Base-by-base conservation (phyloP, 2,329 filamentous ascomycete species). In the Xylaria digitata region DNA sequence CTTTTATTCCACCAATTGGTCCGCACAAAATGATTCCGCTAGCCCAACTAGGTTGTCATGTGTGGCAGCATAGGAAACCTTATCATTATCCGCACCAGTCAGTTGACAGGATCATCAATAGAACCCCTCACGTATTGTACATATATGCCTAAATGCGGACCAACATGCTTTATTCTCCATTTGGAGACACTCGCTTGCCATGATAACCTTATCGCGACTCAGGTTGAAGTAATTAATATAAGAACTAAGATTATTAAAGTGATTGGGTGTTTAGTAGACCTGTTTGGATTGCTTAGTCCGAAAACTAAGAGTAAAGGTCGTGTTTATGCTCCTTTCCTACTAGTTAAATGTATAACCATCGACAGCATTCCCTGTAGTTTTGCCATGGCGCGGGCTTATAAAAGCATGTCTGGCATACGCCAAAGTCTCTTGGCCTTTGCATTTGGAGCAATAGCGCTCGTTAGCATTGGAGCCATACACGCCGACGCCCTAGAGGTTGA, bases 1-100 rank as follows among this genome's bases (percentile, higher is more conserved):
- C 11, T 30, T 45, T 60, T 62, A 61, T 69, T 56, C 67, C 70
- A 72, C 70, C 71, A 73, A 69, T 71, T 62, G 62, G 52, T 50
- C 63, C 56, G 61, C 64, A 69, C 53, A 65, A 61, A 32, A 34
- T 30, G 30, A 62, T 60, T 65, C 37, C 57, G 8, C 43, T 26
- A 57, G 61, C 61, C 46, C 65, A 54, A 62, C 46, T 13, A 26
- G 55, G 49, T 21, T 45, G 61, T 34, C 40, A 13, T 49, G 23
- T 54, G 45, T 37, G 54, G 54, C 42, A 43, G 54, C 42, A 43
- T 54, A 53, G 48, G 45, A 59, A 62, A 49, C 1, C 30, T 45
- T 23, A 23, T 40, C 50, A 48, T 66, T 65, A 60, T 48, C 61
- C 56, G 61, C 63, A 59, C 58, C 67, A 64, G 63, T 66, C 26